Evolutionary conservation across 192 early-diverging fungal genomes (phyloP), one percentile per base, ranked within the genome.

Genomic region (Backusella macrospora): DNA sequence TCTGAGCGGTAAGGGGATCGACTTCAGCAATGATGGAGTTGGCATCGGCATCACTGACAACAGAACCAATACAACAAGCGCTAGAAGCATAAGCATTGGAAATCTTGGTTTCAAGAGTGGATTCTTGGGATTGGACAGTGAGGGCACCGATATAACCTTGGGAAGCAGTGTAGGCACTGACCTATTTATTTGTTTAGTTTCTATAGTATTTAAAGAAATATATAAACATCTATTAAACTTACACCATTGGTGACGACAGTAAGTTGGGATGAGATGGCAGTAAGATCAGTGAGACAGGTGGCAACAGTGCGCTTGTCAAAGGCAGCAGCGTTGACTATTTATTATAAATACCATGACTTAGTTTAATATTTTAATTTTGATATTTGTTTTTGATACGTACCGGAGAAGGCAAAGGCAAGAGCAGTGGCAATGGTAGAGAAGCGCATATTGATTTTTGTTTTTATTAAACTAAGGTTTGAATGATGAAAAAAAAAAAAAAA

Each of bases 151-250:
- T 12, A 42, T 68, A 68, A 8, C 73, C 73, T 2, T 18, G 8
- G 43, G 65, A 13, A 7, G 44, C 23, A 7, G 40, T 52, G 10
- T 49, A 68, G 9, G 5, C 40, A 18, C 40, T 15, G 10, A 74
- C 73, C 73, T 74, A 68, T 68, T 15, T 23, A 47, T 47, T 59
- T 49, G 8, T 34, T 34, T 34, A 34, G 29, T 34, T 2, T 34
- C 29, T 34, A 34, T 34, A 34, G 29, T 34, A 34, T 34, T 34
- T 34, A 34, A 34, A 34, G 29, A 34, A 34, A 34, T 34, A 34
- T 34, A 34, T 34, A 2, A 34, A 34, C 29, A 34, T 34, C 29
- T 34, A 34, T 34, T 34, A 34, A 34, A 34, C 29, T 34, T 34
- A 55, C 18, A 55, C 49, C 49, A 9, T 23, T 23, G 18, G 23